phyloP scores from a whole-genome alignment of 179 eudicot genomes.

The Amaranthus tricolor region DNA sequence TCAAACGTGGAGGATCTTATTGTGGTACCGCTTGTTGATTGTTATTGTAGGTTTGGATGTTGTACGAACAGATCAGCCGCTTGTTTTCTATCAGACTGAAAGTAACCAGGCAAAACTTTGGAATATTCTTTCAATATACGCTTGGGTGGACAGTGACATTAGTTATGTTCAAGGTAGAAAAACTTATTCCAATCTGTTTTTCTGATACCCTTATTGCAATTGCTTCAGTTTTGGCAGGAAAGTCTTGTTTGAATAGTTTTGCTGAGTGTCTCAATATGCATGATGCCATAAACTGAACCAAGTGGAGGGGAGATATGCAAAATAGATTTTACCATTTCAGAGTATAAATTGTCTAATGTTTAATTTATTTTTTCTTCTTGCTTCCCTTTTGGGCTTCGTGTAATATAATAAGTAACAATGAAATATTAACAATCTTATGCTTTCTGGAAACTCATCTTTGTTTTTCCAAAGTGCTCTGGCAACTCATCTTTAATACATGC shows the following conservation, averaged over 20 bases:
- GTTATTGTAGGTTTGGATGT: conserved; percentile 43
- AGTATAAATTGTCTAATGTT: background rate
- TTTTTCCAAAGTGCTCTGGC: too few relatives aligned
- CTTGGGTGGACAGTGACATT: conserved; percentile 52
- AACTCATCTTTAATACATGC: background rate
- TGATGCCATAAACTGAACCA: background rate
- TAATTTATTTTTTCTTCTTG: background rate
- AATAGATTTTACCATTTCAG: background rate
- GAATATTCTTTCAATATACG: conserved; percentile 46
- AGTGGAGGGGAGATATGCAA: background rate
- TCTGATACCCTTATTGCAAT: background rate
- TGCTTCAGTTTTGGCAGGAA: background rate
- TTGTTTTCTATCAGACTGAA: conserved; percentile 44
- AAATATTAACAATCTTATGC: too few relatives aligned
- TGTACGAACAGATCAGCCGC: conserved; percentile 47
- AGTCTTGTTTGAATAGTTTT: background rate
- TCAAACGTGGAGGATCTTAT: conserved; percentile 4
- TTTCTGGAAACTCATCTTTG: background rate
- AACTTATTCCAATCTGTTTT: background rate
- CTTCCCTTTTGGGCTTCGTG: background rate
- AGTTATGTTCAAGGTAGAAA: conserved; percentile 48
- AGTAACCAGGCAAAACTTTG: conserved; percentile 45
- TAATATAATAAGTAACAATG: background rate
- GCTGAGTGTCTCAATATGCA: background rate
- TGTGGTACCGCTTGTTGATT: conserved; percentile 15